Evolutionary conservation across 306 rosid species (phyloP), one percentile per base, ranked within the genome.

Genomic region (Pachyrhizus erosus): DNA sequence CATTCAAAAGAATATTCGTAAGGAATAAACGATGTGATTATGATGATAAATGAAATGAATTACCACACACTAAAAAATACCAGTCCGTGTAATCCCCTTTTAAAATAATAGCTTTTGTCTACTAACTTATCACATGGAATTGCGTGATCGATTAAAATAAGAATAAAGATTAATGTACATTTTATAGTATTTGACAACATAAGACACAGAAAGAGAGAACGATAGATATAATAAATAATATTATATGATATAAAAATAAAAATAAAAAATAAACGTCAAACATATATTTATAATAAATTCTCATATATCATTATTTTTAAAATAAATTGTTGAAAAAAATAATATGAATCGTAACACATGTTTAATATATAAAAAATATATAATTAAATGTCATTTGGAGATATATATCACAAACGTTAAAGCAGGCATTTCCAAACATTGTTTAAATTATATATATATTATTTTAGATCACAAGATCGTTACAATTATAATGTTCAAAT

Each of bases 1-100:
- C 27, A 40, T 78, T 42, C 80, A 57, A 73, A 73, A 27, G 87
- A 66, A 84, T 84, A 84, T 84, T 78, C 87, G 11, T 9, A 29
- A 26, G 68, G 80, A 70, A 78, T 72, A 64, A 62, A 78, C 64
- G 8, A 77, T 1, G 55, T 12, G 57, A 49, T 71, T 37, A 61
- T 61, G 60, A 43, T 5, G 33, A 83, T n/a, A 3, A 54, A 61
- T n/a, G 29, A 76, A 45, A 33, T 23, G 5, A 54, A 24, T 3
- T 21, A 6, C 23, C 1, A 46, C 54, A 46, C n/a, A 46, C 54
- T n/a, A n/a, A 46, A 13, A 46, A 46, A 3, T 46, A n/a, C n/a
- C 18, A 14, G 18, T 46, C 18, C n/a, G 5, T 46, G n/a, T 46
- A 46, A 14, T 13, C 29, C 11, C 29, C 27, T 21, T 7, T 21